These are phyloP conservation scores for Calonectria pseudoreteaudii DNA, from an alignment of 2,329 filamentous ascomycete genomes.

Conservation along the genomic window DNA sequence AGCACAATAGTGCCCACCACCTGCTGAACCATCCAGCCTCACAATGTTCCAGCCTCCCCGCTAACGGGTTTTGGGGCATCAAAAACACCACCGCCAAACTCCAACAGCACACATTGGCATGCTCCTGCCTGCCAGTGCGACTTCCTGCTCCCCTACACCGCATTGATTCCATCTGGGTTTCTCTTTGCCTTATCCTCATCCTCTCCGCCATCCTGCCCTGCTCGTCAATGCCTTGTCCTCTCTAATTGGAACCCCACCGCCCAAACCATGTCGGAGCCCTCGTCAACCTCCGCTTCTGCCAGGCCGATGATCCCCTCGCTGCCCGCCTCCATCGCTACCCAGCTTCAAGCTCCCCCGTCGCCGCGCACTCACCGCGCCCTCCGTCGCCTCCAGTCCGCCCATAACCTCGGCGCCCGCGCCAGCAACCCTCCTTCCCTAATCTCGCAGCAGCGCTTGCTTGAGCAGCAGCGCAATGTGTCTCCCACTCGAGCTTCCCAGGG, in stretches of 20 bases:
- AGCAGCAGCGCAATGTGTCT: slow-evolving; percentile 53
- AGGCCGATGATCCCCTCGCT: slow-evolving; percentile 38
- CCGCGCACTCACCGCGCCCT: slow-evolving; percentile 75
- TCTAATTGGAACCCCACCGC: slow-evolving; percentile 8
- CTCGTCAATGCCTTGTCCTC: slow-evolving; percentile 10
- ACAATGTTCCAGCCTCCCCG: slow-evolving; percentile 29
- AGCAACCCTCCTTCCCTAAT: slow-evolving; percentile 66
- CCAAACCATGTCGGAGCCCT: slow-evolving; percentile 37
- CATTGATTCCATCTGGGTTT: not conserved
- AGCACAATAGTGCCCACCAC: slow-evolving; percentile 16
- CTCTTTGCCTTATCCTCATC: not conserved
- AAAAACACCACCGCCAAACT: slow-evolving; percentile 13
- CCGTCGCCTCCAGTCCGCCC: slow-evolving; percentile 81
- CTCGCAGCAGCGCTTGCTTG: slow-evolving; percentile 70
- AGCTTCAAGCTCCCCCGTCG: slow-evolving; percentile 68
- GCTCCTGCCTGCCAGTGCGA: not conserved
- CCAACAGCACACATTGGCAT: slow-evolving; percentile 3
- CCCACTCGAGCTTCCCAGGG: slow-evolving; percentile 42
- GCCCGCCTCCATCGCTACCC: slow-evolving; percentile 49
- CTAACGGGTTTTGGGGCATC: slow-evolving; percentile 21
- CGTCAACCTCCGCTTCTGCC: slow-evolving; percentile 27
- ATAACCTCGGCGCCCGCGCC: slow-evolving; percentile 71
- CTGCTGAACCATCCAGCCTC: slow-evolving; percentile 14
- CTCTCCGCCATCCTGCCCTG: not conserved
- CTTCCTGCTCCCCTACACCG: not conserved